These are phyloP conservation scores for Neckera pumila DNA, from an alignment of 225 moss, liverwort and hornwort species.

Conservation along the genomic window DNA sequence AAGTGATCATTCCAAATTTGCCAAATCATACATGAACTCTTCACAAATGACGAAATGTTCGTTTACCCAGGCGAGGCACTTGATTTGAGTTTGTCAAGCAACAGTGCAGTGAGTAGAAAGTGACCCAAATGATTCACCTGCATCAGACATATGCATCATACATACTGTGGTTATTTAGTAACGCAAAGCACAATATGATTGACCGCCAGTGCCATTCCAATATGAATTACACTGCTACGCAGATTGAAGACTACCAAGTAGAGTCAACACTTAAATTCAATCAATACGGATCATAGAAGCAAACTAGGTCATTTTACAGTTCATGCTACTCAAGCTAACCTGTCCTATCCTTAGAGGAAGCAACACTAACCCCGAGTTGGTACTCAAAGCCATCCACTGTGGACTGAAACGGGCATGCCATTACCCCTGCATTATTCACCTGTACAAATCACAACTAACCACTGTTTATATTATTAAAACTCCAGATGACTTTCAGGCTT, in stretches of 20 bases:
- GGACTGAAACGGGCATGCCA: constrained; percentile 87
- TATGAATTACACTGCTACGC: neutral
- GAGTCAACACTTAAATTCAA: neutral
- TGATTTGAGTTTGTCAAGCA: constrained; percentile 58
- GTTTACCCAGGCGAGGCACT: constrained; percentile 47
- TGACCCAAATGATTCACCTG: constrained; percentile 97
- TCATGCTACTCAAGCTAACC: neutral
- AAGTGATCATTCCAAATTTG: neutral
- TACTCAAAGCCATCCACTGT: constrained; percentile 80
- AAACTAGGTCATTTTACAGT: neutral
- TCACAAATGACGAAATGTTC: neutral
- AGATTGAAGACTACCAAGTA: neutral
- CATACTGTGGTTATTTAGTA: neutral
- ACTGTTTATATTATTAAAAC: neutral
- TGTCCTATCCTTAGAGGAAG: neutral
- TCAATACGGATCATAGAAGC: neutral
- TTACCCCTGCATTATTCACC: constrained; percentile 95
- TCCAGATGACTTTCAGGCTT: neutral
- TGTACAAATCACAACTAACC: constrained; percentile 8
- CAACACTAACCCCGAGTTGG: constrained; percentile 63
- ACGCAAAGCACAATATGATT: neutral
- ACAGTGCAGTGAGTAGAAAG: constrained; percentile 68
- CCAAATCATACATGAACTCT: neutral
- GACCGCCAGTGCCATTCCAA: neutral
- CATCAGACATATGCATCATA: neutral